A percentile compares a stretch with the other conserved stretches of the same genome.
phyloP scores from a whole-genome alignment of 345 rosid genomes.

The Citrus medica region DNA sequence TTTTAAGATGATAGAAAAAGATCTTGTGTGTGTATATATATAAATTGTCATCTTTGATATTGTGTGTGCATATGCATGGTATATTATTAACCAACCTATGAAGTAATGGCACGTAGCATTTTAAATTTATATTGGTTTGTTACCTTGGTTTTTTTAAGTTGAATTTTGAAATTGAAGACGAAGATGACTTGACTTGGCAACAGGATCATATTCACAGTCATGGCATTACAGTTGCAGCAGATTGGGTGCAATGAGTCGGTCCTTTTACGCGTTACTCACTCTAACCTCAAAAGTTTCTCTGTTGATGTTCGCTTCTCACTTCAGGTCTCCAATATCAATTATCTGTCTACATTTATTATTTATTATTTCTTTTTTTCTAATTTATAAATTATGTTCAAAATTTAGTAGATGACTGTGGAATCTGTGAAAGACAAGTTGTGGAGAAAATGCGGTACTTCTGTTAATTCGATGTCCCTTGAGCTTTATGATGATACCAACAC shows the following conservation, averaged over 20 bases:
- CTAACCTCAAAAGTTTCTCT: slow-evolving; percentile 71
- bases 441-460: slow-evolving; percentile 86
- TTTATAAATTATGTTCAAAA: background rate
- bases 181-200: too few species aligned
- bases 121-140: too few species aligned
- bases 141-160: too few species aligned
- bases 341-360: background rate
- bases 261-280: slow-evolving; percentile 67
- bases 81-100: too few species aligned
- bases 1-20: too few species aligned
- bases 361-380: background rate
- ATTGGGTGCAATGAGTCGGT: slow-evolving; percentile 26
- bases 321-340: slow-evolving; percentile 36
- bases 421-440: slow-evolving; percentile 88
- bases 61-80: too few species aligned
- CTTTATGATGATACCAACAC: slow-evolving; percentile 73
- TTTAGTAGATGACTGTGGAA: slow-evolving; percentile 46
- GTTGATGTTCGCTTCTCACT: slow-evolving; percentile 69
- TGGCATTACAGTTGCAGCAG: too few species aligned
- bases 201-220: too few species aligned
- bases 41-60: too few species aligned
- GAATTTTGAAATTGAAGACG: too few species aligned
- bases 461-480: slow-evolving; percentile 67
- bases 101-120: too few species aligned
- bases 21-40: too few species aligned